Base-by-base conservation (phyloP, 2,329 filamentous ascomycete genomes). In the Fusarium euwallaceae region DNA sequence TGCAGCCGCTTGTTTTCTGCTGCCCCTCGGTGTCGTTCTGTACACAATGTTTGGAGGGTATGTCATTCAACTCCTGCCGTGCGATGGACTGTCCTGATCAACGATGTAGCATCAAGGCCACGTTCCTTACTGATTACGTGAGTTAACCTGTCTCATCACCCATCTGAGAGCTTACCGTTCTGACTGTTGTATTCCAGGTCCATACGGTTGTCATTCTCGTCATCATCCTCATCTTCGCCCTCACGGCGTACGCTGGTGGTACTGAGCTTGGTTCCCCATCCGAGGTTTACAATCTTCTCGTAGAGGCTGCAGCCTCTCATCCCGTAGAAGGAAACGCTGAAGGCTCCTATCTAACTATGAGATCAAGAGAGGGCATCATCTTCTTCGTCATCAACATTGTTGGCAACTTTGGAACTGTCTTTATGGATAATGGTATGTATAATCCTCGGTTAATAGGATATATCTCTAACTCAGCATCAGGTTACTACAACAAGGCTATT, bases 401-500 rank as follows among this genome's bases (percentile, higher is more conserved):
- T 39, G 94, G 94, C 45, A 95, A 95, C 83, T 97, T 96, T 70
- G 92, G 89, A 68, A 95, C 93, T 1, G 94, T 97, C 5, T 97
- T 97, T 85, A 87, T 95, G 53, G 95, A 97, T 80, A 95, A 95
- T 74, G 71, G 58, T 60, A 41, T 14, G 58, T 4, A 12, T 16
- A 4, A 9, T 20, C 20, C 37, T 16, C 36, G 8, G 1, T 16
- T 7, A 20, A 32, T 2, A 24, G 17, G 24, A 29, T 14, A n/a
- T 2, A 12, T 29, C 17, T 60, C 58, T 60, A n/a, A 60, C 36
- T 16, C 16, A n/a, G 20, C 9, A 27, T 11, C 37, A 60, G 92
- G 93, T 17, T 97, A 97, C 85, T 97, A 95, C 84, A 97, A 97
- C 87, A 97, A 97, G 83, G 95, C 95, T 17, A 97, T 98, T 78